Evolutionary conservation across 139 green algal genomes (phyloP), one percentile per base, ranked within the genome.

Genomic region (Chlorella sp.): DNA sequence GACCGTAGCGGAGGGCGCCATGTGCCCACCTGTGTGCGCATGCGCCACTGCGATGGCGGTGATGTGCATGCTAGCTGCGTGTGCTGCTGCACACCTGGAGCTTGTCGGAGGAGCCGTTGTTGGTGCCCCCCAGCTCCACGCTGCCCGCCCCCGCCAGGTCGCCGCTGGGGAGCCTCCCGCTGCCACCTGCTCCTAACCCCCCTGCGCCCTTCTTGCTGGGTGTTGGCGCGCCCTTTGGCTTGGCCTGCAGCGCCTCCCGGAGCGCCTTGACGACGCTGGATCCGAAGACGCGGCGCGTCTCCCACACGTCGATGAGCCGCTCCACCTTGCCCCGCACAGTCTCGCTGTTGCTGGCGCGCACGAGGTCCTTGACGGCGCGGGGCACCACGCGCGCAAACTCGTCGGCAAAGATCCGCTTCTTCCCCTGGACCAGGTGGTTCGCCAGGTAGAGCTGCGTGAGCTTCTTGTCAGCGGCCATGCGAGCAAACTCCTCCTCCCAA

Each of bases 321-420:
- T 35, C 42, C 5, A 51, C 72, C 1, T 42, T 68, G 23, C 5
- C 26, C 20, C 63, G 36, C 1, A 63, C 31, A 36, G 72, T 77
- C 4, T 35, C 29, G n/a, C n/a, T n/a, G n/a, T 77, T 63, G 29
- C 63, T 42, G 5, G n/a, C 29, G 31, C 69, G 64, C 31, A 63
- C 0, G 55, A 75, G 36, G 71, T 70, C 33, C 50, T 35, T 33
- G 33, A 76, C 35, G 23, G 74, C 49, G 66, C 68, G 33, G 51
- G 26, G 49, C 29, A 75, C 73, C 26, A 69, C 32, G 33, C 62
- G 67, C 1, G 72, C 87, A 35, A 90, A 91, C 74, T 88, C 89
- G 22, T 88, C 85, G 3, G 80, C 64, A 35, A 86, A 92, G 67
- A 86, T 84, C 29, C 74, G 77, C 67, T 87, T 88, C 35, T 86